Evolutionary conservation across 2,329 filamentous ascomycete genomes (phyloP), one percentile per base, ranked within the genome.

Genomic region (Fusarium sp.): DNA sequence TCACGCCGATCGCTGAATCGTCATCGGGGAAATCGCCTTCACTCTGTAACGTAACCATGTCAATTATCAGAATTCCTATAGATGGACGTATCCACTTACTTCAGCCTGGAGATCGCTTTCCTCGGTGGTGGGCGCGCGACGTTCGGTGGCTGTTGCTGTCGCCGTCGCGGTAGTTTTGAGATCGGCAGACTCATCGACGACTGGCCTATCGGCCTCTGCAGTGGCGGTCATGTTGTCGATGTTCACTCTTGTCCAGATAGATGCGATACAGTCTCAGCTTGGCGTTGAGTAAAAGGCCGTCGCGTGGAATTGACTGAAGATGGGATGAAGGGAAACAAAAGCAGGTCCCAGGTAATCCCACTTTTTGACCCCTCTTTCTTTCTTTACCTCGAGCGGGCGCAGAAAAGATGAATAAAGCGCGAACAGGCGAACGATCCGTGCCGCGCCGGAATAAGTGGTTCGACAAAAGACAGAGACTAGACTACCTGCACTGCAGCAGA

Each of bases 1-100:
- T 42, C 49, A 75, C 73, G 7, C 70, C 73, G 11, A 75, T 19
- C 8, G 73, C 72, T 14, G 73, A 75, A 50, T 76, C 65, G 16
- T 74, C 50, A 58, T 75, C 72, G 8, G 25, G 52, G 25, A 70
- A 50, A n/a, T 62, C 52, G 4, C 45, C 23, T n/a, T 51, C 51
- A 2, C 39, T 48, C 67, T 70, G 4, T 5, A 13, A 28, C 14
- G 4, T 6, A 12, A 23, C 14, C 58, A 49, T 13, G 16, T 58
- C 13, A 46, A 41, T 18, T 2, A 4, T 31, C 23, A 10, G 11
- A 13, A 18, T 26, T 16, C 6, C 7, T 28, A 9, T 30, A 16
- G 6, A 13, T 10, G 13, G 23, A 14, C 18, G 13, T 16, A 19
- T 16, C 19, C 6, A 11, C 67, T 57, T 39, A 72, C 71, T 69